Evolutionary conservation across 306 rosid species (phyloP).

Genomic region (Lathyrus oleraceus): DNA sequence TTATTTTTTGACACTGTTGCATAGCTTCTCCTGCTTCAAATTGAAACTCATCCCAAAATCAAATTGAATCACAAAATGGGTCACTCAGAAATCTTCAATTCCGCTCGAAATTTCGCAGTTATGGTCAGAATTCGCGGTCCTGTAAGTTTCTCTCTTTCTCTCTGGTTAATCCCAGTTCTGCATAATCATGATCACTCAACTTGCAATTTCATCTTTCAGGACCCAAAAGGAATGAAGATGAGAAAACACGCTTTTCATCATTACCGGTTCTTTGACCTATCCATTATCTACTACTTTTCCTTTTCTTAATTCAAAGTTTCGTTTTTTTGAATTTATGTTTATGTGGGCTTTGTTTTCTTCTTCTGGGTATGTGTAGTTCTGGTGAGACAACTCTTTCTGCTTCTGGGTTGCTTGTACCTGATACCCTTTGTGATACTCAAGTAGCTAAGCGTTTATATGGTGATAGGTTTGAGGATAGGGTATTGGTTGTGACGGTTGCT

Average conservation of each 20-base stretch:
- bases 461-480: slow-evolving; percentile 46
- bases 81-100: slow-evolving; percentile 56
- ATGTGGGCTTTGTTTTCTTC: slow-evolving; percentile 17
- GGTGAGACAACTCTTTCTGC: slow-evolving; percentile 93
- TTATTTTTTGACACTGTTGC: not conserved
- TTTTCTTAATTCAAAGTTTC: slow-evolving; percentile 2
- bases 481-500: slow-evolving; percentile 73
- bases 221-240: slow-evolving; percentile 97
- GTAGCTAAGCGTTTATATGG: slow-evolving; percentile 53
- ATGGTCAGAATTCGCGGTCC: slow-evolving; percentile 94
- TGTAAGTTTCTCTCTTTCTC: slow-evolving; percentile 49
- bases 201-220: slow-evolving; percentile 48
- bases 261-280: slow-evolving; percentile 53
- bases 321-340: not conserved
- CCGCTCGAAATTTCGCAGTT: slow-evolving; percentile 70
- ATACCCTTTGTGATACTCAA: slow-evolving; percentile 55
- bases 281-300: not conserved
- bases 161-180: not conserved
- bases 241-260: slow-evolving; percentile 90
- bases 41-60: not conserved
- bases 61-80: slow-evolving; percentile 44
- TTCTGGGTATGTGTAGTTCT: slow-evolving; percentile 57
- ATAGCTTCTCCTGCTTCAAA: not conserved
- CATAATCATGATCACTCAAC: slow-evolving; percentile 10
- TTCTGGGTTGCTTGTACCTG: slow-evolving; percentile 83